phyloP scores from a whole-genome alignment of 345 rosid genomes.

The Geranium brycei region DNA sequence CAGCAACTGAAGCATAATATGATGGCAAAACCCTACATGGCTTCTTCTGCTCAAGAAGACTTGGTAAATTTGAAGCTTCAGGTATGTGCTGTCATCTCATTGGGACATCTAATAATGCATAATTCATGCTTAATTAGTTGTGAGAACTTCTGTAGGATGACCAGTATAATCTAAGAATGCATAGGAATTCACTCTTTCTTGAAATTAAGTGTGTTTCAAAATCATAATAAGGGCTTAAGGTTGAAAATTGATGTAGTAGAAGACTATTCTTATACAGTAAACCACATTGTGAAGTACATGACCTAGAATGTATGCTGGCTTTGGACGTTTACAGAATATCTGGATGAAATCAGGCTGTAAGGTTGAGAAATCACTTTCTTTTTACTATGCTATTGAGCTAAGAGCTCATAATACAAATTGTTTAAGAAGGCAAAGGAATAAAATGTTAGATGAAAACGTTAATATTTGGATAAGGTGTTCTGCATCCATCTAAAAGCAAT shows the following conservation, averaged over 20 bases:
- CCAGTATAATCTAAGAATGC: not conserved
- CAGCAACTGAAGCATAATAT: constrained; percentile 44
- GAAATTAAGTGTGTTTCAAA: not conserved
- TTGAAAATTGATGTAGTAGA: not conserved
- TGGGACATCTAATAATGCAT: not conserved
- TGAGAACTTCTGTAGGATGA: not conserved
- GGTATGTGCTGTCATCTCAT: constrained; percentile 25
- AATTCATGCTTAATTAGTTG: constrained; percentile 2
- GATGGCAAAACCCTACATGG: constrained; percentile 26
- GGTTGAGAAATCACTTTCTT: no score
- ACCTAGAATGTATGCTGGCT: no score
- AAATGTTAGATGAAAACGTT: no score
- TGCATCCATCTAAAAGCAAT: no score
- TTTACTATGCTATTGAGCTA: not conserved
- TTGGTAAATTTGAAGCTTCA: constrained; percentile 53
- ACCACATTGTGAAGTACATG: no score
- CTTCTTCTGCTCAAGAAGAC: constrained; percentile 43
- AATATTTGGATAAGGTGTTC: no score
- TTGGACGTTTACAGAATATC: no score
- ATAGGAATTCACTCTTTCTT: no score
- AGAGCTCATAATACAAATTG: not conserved
- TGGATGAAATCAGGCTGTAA: no score
- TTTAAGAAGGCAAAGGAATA: no score
- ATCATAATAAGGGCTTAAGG: not conserved
- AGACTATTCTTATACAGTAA: not conserved